Evolutionary conservation across 148 eudicot genomes (phyloP), one percentile per base, ranked within the genome.

Genomic region (Chenopodium formosanum): DNA sequence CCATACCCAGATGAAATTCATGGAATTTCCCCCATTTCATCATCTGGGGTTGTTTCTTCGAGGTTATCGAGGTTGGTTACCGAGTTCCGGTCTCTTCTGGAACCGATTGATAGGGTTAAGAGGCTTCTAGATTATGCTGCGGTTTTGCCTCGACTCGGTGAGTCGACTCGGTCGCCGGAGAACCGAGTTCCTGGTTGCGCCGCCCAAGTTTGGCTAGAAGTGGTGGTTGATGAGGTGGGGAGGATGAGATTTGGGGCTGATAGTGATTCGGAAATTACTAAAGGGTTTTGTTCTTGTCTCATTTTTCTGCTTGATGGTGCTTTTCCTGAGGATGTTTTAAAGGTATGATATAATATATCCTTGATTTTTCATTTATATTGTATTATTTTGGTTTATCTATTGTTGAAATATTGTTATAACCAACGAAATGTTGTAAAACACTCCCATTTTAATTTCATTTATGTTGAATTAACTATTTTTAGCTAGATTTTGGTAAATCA

Each of bases 181-280:
- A 92, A 92, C 74, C 89, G 94, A 10, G 92, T 95, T 9, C 65
- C 77, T 58, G 98, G 98, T 2, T 93, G 98, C 52, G 89, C 98
- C 1, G 89, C 96, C 2, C 94, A 88, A 90, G 95, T 93, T 9
- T 95, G 98, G 98, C 34, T 95, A 73, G 91, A 89, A 71, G 96
- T 82, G 2, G 80, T 44, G 14, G 87, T 88, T 80, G 96, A 92
- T 70, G 82, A 81, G 2, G 20, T 77, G 6, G 93, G 93, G 77
- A 64, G 79, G 77, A 89, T 91, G 89, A 84, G 89, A 70, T 93
- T 90, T 75, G 60, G 86, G 56, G 92, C 92, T 2, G 97, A 95
- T 37, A 95, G 96, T 76, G 98, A 95, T 87, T 95, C 97, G 4
- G 97, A 95, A 76, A 92, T 95, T 58, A 92, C 93, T 0, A 93